These are phyloP conservation scores for Leccinum truebloodii DNA, from an alignment of 768 basidiomycete genomes.

Conservation along the genomic window DNA sequence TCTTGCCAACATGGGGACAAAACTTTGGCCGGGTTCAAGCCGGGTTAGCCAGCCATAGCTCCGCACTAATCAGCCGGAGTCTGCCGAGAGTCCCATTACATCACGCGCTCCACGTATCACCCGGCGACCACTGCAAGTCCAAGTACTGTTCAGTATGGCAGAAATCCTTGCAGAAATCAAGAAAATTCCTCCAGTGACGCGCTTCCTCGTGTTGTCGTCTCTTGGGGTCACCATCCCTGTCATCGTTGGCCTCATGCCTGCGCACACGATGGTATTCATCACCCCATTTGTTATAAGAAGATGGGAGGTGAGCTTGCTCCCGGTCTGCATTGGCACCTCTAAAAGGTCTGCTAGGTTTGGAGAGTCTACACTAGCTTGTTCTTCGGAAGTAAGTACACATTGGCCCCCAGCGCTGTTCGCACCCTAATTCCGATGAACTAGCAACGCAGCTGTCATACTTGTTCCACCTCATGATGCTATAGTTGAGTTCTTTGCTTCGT, in stretches of 20 bases:
- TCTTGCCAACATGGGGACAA: too few species aligned
- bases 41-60: too few species aligned
- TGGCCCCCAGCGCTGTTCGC: background rate
- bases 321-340: background rate
- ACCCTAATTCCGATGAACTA: constrained; percentile 10
- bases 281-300: constrained; percentile 42
- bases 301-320: constrained; percentile 49
- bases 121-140: background rate
- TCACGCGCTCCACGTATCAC: background rate
- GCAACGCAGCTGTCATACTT: constrained; percentile 36
- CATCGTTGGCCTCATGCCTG: constrained; percentile 52
- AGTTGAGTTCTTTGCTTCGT: constrained; percentile 29
- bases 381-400: constrained; percentile 51
- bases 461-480: constrained; percentile 46
- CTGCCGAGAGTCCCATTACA: background rate
- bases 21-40: too few species aligned
- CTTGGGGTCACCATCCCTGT: constrained; percentile 60
- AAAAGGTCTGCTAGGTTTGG: constrained; percentile 57
- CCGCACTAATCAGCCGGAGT: background rate
- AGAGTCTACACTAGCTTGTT: constrained; percentile 74
- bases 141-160: constrained; percentile 42
- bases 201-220: constrained; percentile 63
- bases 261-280: constrained; percentile 57
- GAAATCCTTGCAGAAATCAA: constrained; percentile 58
- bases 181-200: constrained; percentile 84